Conservation (phyloP, 371 early-diverging fungal species). For the Apophysomyces trapeziformis region DNA sequence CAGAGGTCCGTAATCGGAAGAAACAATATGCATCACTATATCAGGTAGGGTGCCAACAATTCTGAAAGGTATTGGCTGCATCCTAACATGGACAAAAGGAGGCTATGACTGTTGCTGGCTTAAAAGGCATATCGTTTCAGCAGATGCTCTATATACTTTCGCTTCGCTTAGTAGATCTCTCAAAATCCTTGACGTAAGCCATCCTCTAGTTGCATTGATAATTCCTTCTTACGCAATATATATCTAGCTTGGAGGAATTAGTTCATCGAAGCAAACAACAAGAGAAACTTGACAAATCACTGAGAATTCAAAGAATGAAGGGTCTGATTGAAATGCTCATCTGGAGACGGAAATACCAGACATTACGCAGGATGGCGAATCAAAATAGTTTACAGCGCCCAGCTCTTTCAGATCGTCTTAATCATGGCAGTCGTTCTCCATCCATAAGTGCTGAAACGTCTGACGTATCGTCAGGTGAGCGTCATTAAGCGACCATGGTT, state of each 20-base stretch:
- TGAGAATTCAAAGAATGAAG: constrained; percentile 27
- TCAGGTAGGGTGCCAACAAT: constrained; percentile 32
- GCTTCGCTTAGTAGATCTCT: constrained; percentile 49
- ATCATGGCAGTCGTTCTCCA: neutral
- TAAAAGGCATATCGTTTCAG: constrained; percentile 52
- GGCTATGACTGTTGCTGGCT: constrained; percentile 21
- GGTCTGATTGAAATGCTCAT: constrained; percentile 35
- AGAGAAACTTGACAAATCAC: constrained; percentile 27
- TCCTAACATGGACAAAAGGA: constrained; percentile 21
- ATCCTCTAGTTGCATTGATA: neutral
- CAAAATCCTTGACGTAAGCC: constrained; percentile 52
- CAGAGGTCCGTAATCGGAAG: constrained; percentile 35
- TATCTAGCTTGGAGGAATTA: constrained; percentile 35
- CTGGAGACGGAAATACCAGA: constrained; percentile 27
- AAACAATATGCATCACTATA: constrained; percentile 42
- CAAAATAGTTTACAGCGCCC: neutral
- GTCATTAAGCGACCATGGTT: neutral
- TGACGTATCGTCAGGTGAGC: neutral
- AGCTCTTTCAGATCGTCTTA: no score
- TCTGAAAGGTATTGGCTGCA: constrained; percentile 8
- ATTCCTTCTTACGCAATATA: neutral
- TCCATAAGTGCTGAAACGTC: neutral
- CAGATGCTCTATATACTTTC: constrained; percentile 49
- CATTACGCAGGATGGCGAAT: constrained; percentile 17
- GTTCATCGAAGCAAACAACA: constrained; percentile 30